Percentiles rank a stretch among this genome's conserved stretches.
Evolutionary conservation across 2,329 filamentous ascomycete species (phyloP).

Genomic region (Leptosphaerulina australis): DNA sequence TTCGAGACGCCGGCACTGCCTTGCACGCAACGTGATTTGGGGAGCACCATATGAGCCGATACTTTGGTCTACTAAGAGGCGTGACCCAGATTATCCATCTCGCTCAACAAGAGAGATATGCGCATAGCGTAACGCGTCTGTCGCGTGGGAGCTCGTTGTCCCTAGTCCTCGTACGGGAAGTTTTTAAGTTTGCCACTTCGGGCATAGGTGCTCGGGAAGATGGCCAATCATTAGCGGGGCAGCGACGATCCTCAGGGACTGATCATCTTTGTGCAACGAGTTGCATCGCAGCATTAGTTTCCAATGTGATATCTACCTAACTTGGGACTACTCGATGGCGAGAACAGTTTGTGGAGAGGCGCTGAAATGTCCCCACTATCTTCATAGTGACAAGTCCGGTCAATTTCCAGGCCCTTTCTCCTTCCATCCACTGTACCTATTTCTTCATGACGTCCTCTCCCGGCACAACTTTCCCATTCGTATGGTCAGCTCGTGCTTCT

Average conservation of each 20-base stretch:
- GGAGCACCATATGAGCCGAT: constrained; percentile 31
- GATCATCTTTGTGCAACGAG: constrained; percentile 24
- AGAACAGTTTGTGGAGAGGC: constrained; percentile 21
- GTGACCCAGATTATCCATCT: constrained; percentile 18
- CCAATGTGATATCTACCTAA: constrained; percentile 23
- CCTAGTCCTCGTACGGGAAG: constrained; percentile 6
- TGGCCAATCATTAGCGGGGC: constrained; percentile 22
- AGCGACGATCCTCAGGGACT: constrained; percentile 17
- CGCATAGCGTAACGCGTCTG: constrained; percentile 22
- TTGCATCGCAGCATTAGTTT: constrained; percentile 27
- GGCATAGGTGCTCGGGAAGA: constrained; percentile 25
- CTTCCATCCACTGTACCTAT: constrained; percentile 2
- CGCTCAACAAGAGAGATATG: constrained; percentile 16
- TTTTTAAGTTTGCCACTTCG: constrained; percentile 22
- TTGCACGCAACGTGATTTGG: constrained; percentile 36
- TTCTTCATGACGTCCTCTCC: constrained; percentile 22
- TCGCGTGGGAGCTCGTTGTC: constrained; percentile 29
- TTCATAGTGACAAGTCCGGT: constrained; percentile 23
- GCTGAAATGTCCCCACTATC: constrained; percentile 17
- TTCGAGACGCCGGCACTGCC: constrained; percentile 28
- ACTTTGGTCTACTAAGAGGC: constrained; percentile 23
- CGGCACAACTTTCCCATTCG: constrained; percentile 21
- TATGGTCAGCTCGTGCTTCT: constrained; percentile 19
- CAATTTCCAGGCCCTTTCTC: constrained; percentile 10
- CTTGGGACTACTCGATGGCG: constrained; percentile 17